Evolutionary conservation across 1,284 basidiomycete species (phyloP).

Genomic region (Hemileia vastatrix): DNA sequence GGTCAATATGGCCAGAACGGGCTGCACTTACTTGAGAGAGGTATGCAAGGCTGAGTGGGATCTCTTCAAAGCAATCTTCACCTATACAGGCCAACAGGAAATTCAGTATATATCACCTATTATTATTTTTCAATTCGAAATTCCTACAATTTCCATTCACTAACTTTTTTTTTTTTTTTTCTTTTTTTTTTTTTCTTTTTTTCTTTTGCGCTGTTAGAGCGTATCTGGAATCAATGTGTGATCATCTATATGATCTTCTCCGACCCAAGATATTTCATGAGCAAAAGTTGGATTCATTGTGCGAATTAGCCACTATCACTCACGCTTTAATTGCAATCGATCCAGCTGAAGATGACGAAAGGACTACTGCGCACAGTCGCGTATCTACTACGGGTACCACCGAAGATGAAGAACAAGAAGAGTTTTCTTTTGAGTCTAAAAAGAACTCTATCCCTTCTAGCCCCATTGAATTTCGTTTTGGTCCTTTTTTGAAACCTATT

Average conservation of each 20-base stretch:
- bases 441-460: neutral
- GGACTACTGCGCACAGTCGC: conserved; percentile 40
- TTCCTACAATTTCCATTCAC: too few relatives aligned
- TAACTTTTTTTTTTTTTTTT: too few relatives aligned
- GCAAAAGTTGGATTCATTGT: conserved; percentile 68
- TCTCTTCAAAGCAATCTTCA: conserved; percentile 72
- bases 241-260: conserved; percentile 83
- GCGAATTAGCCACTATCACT: conserved; percentile 84
- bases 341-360: conserved; percentile 49
- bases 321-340: conserved; percentile 88
- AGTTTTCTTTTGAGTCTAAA: too few relatives aligned
- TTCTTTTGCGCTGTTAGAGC: conserved; percentile 51
- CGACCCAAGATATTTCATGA: conserved; percentile 87
- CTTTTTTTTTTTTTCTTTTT: neutral
- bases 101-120: too few relatives aligned
- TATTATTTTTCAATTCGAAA: too few relatives aligned
- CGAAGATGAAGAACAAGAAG: too few relatives aligned
- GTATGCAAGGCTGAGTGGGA: conserved; percentile 78
- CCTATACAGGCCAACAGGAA: conserved; percentile 61
- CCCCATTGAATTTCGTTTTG: conserved; percentile 33
- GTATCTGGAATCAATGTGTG: conserved; percentile 79
- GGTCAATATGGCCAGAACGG: conserved; percentile 73
- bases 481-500: conserved; percentile 71
- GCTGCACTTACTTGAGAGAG: conserved; percentile 80
- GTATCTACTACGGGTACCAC: neutral